Evolutionary conservation across 2,329 filamentous ascomycete species (phyloP), one percentile per base, ranked within the genome.

Genomic region (Endoconidiophora laricicola): DNA sequence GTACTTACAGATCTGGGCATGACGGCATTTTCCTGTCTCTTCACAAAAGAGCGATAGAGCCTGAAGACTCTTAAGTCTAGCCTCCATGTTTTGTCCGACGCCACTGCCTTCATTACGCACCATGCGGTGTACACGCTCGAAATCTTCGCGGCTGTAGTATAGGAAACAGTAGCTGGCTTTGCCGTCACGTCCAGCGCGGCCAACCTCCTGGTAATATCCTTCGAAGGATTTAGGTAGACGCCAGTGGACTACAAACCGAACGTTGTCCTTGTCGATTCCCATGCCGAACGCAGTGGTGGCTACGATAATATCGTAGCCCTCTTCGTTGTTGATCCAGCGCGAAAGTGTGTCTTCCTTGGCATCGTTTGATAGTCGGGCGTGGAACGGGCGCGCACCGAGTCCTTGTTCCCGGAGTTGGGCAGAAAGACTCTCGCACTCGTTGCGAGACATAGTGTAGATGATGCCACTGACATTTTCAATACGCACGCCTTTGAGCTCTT

Each of bases 281-380:
- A 96, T 96, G 2, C 90, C 90, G 59, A 96, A 96, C 0, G 90
- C 90, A 1, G 86, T 96, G 0, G 90, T 96, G 1, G 90, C 90
- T 24, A 95, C 87, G 54, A 96, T 90, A 45, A 96, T 79, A 61
- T 91, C 87, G 65, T 91, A 94, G 1, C 83, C 83, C 23, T 74
- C 71, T 49, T 77, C 74, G 61, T 86, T 83, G 49, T 73, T 71
- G 43, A 87, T 79, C 84, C 84, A 90, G 16, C 74, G 73, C 14
- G 72, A 65, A 3, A 88, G 69, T 1, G 82, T 82, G 52, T 83
- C 76, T 56, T 83, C 80, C 59, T 86, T 87, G 51, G 75, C 71
- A 5, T 79, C 69, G 59, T 79, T 74, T 50, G 76, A 63, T 55
- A 91, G 67, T 58, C 82, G 78, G 46, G 82, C 74, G 65, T 86